Percentiles rank a stretch among this genome's conserved stretches.
These are phyloP conservation scores for Colletotrichum orbiculare DNA, from an alignment of 2,329 filamentous ascomycete species.

Conservation along the genomic window DNA sequence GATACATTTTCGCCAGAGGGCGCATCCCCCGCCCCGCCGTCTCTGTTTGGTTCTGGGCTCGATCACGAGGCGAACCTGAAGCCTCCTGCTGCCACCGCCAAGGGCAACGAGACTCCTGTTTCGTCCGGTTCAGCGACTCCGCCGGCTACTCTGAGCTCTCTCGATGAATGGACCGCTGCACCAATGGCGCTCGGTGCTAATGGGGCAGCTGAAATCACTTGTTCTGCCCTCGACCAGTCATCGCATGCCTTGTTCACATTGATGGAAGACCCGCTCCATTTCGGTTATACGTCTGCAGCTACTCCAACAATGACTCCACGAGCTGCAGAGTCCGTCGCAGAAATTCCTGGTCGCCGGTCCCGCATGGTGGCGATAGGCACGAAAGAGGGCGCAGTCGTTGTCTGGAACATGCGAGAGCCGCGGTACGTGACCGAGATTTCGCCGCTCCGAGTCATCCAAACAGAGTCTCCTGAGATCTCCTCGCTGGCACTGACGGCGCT, in stretches of 20 bases:
- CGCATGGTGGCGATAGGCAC: constrained; percentile 87
- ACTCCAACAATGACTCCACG: constrained; percentile 56
- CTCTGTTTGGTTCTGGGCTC: constrained; percentile 43
- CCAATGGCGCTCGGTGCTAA: constrained; percentile 42
- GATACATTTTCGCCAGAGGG: not conserved
- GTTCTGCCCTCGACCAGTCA: constrained; percentile 79
- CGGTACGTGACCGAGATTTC: constrained; percentile 70
- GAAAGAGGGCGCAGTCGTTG: constrained; percentile 76
- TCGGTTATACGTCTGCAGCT: constrained; percentile 61
- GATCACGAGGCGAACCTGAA: not conserved
- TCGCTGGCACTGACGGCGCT: constrained; percentile 85
- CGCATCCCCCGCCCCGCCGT: constrained; percentile 34
- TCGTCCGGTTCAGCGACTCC: constrained; percentile 31
- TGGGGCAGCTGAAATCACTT: constrained; percentile 71
- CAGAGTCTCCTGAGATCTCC: constrained; percentile 88
- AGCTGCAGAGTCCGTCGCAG: constrained; percentile 44
- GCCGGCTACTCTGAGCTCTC: constrained; percentile 22
- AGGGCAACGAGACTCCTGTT: constrained; percentile 17
- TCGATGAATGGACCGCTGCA: constrained; percentile 34
- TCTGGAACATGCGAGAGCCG: constrained; percentile 85
- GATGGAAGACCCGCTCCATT: constrained; percentile 79
- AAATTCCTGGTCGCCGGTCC: constrained; percentile 86
- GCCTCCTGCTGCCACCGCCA: not conserved
- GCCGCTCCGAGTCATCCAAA: constrained; percentile 85
- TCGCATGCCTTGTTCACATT: constrained; percentile 76